Base-by-base conservation (phyloP, 345 rosid genomes). In the Aethionema arabicum region DNA sequence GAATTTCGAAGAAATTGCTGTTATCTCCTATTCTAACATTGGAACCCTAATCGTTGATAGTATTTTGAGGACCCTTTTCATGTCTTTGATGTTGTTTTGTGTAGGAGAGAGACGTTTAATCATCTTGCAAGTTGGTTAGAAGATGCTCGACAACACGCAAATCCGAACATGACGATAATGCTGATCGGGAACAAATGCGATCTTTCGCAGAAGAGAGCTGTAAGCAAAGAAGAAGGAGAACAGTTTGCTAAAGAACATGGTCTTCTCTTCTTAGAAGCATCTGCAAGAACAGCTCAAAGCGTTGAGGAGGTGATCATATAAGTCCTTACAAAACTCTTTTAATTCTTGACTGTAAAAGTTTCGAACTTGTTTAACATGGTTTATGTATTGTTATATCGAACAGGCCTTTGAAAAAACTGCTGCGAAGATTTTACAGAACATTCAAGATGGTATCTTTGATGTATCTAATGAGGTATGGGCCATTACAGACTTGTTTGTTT, bases 61-160 rank as follows among this genome's bases (percentile, higher is more conserved):
- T n/a, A n/a, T n/a, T n/a, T n/a, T n/a, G n/a, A n/a, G n/a, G n/a
- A n/a, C n/a, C n/a, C n/a, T n/a, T n/a, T n/a, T n/a, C n/a, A n/a
- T n/a, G n/a, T n/a, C n/a, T 5, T 47, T 8, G n/a, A 43, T 61
- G 5, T 57, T 71, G 8, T 14, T 57, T 65, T 55, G 16, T 73
- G 43, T 64, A 89, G 99, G 90, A 89, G 96, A 75, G 97, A 93
- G 78, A 93, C 97, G 4, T 90, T 92, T 72, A 93, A 93, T 78
- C 99, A 93, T 85, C 77, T 93, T 45, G 91, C 99, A 5, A 85
- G 87, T 78, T 93, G 99, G 99, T 77, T 93, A 58, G 99, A 87
- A 65, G 99, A 93, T 87, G 97, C 99, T 11, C 70, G 97, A 66
- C 97, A 93, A 75, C 97, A 89, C 73, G 99, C 99, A 49, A 93